Base-by-base conservation (phyloP, 441 rosid species). In the Aleurites moluccanus region DNA sequence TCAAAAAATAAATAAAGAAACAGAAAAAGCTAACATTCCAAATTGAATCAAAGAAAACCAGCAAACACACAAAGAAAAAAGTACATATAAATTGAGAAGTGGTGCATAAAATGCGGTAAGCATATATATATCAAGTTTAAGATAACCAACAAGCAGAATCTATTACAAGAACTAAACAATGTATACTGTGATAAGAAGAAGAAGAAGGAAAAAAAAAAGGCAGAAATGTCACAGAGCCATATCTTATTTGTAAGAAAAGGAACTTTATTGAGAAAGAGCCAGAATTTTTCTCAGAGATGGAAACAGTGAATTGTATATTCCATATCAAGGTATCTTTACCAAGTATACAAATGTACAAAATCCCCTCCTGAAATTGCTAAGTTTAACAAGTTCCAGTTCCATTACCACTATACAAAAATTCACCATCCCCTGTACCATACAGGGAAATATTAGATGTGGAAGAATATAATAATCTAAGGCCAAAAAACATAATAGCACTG, bases 341-440 rank as follows among this genome's bases (percentile, higher is more conserved):
- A 61, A 25, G 28, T 14, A 55, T 35, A 6, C 14, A 8, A 30
- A 33, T 38, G 18, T 42, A 55, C 53, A 38, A 38, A 38, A 64
- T 10, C 6, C 28, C 44, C 55, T 35, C 68, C 30, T 6, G 28
- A 59, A 13, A 47, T 21, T 16, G 45, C 59, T 30, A 57, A 35
- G n/a, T 8, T 72, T 27, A 65, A 57, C 53, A 14, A 47, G 63
- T 65, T 77, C 35, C 76, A n/a, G n/a, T n/a, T n/a, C n/a, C n/a
- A 71, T 40, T 3, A 42, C 10, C 44, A 70, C 11, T 9, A 14
- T 20, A 71, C 53, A 47, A 6, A 64, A 66, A 56, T 11, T 27
- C 13, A 49, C 5, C 13, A 21, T 74, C 47, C 64, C 11, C 56
- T 35, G 38, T 35, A 56, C 49, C 57, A 28, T 45, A 6, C 18